phyloP scores from a whole-genome alignment of 495 filamentous ascomycete genomes.

The Penicillium coffeae region DNA sequence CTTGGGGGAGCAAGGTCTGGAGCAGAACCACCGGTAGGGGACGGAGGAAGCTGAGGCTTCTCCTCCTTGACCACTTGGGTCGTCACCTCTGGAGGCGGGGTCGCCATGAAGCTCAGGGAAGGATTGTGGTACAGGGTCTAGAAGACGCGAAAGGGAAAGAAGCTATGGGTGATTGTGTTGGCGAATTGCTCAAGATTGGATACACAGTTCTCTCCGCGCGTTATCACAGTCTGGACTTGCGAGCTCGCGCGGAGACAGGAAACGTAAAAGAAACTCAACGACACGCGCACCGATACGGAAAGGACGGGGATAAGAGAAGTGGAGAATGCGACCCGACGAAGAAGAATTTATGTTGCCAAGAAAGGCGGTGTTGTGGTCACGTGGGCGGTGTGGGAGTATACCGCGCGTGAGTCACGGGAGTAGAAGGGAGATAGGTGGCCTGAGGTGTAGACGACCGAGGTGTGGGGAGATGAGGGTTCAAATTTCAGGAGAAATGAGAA shows the following conservation, averaged over 20 bases:
- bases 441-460: not conserved
- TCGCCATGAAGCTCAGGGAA: conserved; percentile 38
- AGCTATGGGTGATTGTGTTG: conserved; percentile 3
- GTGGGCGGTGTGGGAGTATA: conserved; percentile 27
- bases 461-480: too few species aligned
- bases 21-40: conserved; percentile 36
- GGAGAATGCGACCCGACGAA: conserved; percentile 45
- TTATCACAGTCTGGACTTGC: conserved; percentile 8
- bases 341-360: conserved; percentile 48
- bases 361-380: conserved; percentile 35
- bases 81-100: conserved; percentile 45
- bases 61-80: conserved; percentile 37
- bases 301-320: conserved; percentile 31
- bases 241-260: conserved; percentile 8
- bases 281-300: conserved; percentile 7
- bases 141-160: not conserved
- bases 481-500: too few species aligned
- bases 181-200: conserved; percentile 14
- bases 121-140: conserved; percentile 18
- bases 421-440: not conserved
- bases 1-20: conserved; percentile 24
- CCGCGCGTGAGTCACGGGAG: not conserved
- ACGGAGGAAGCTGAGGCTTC: conserved; percentile 44
- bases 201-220: conserved; percentile 17
- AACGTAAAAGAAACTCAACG: conserved; percentile 5